Evolutionary conservation across 257 asterid species (phyloP).

Genomic region (Osmanthus fragrans): DNA sequence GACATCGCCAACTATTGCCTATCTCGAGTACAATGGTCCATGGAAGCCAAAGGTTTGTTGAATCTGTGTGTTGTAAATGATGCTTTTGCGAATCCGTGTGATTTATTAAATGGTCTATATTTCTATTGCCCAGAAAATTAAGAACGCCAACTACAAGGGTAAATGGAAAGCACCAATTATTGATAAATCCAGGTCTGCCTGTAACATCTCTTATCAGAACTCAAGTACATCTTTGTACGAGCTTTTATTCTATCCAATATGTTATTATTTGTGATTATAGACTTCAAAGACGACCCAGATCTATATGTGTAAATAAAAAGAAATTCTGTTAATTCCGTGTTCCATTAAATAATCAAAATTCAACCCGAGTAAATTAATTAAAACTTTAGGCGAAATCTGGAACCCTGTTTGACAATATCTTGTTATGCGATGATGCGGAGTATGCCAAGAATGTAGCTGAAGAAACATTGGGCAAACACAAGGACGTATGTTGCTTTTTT

Average conservation of each 20-base stretch:
- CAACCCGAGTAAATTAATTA: constrained; percentile 1
- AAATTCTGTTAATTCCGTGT: not conserved
- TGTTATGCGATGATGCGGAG: constrained; percentile 81
- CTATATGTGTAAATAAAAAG: constrained; percentile 63
- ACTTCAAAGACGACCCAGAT: constrained; percentile 92
- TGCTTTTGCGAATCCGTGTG: not conserved
- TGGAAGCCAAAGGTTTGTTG: constrained; percentile 74
- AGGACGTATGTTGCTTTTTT: constrained; percentile 65
- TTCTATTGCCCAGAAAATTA: constrained; percentile 52
- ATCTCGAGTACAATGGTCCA: constrained; percentile 93
- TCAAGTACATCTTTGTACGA: not conserved
- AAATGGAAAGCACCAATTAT: constrained; percentile 92
- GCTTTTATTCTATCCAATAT: not conserved
- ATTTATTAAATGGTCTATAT: constrained; percentile 1
- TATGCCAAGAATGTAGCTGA: constrained; percentile 84
- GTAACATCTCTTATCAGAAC: constrained; percentile 7
- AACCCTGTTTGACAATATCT: constrained; percentile 90
- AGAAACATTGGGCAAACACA: constrained; percentile 93
- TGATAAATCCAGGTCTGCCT: constrained; percentile 76
- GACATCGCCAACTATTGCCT: constrained; percentile 92
- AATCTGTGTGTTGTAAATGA: constrained; percentile 10
- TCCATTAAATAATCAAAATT: not conserved
- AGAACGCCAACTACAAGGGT: constrained; percentile 90
- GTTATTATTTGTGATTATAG: constrained; percentile 36
- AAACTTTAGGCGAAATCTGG: constrained; percentile 91